Evolutionary conservation across 768 basidiomycete genomes (phyloP).

Genomic region (Mycena sanguinolenta): DNA sequence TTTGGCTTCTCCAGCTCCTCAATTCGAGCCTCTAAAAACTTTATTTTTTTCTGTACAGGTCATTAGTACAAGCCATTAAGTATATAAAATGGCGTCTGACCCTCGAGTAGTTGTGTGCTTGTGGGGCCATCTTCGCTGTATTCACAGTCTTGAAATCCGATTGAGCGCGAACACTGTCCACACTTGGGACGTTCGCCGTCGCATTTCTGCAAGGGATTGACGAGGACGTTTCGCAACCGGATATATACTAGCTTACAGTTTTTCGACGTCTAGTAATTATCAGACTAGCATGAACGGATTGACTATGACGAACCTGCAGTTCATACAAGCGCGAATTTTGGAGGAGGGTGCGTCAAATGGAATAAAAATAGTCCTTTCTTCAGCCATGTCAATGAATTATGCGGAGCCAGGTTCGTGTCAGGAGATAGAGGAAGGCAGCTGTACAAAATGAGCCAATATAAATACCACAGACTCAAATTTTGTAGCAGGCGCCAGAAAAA

Average conservation of each 20-base stretch:
- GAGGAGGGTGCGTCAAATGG: constrained; percentile 4
- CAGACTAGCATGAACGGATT: neutral
- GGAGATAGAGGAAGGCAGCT: too few species aligned
- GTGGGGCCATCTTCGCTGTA: constrained; percentile 37
- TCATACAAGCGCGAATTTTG: constrained; percentile 35
- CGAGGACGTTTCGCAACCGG: neutral
- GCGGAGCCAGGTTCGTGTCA: too few species aligned
- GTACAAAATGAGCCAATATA: neutral
- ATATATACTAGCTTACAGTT: constrained; percentile 6
- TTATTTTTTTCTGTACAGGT: constrained; percentile 47
- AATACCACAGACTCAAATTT: neutral
- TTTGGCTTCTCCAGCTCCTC: constrained; percentile 50
- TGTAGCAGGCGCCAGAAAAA: neutral
- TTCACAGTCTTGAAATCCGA: constrained; percentile 36
- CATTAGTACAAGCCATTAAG: neutral
- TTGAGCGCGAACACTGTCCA: constrained; percentile 32
- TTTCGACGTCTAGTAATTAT: constrained; percentile 22
- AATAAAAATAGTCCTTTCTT: constrained; percentile 11
- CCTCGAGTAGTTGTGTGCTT: constrained; percentile 29
- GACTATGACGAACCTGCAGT: constrained; percentile 32
- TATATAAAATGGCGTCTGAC: neutral
- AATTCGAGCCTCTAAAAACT: constrained; percentile 53
- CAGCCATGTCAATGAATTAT: neutral
- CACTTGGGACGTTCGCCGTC: constrained; percentile 38
- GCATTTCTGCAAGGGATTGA: constrained; percentile 26